These are phyloP conservation scores for Onygenales sp. DNA, from an alignment of 2,329 filamentous ascomycete genomes.

Conservation along the genomic window DNA sequence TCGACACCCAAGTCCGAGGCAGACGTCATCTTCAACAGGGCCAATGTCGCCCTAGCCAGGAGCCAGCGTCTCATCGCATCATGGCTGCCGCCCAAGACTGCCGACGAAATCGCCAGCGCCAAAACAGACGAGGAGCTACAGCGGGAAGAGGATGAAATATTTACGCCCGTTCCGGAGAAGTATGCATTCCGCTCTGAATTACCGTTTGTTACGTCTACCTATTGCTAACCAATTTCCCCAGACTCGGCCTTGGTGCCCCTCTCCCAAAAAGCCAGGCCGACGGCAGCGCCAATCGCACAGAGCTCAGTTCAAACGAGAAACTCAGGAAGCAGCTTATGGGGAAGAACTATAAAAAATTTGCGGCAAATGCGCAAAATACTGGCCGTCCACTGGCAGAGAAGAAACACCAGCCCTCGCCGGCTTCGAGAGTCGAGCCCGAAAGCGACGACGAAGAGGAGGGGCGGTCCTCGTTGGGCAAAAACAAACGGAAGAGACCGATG, in stretches of 20 bases:
- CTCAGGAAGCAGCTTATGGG: slow-evolving; percentile 38
- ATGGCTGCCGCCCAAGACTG: slow-evolving; percentile 43
- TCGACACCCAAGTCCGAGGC: slow-evolving; percentile 33
- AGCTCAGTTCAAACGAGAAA: slow-evolving; percentile 34
- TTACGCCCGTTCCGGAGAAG: slow-evolving; percentile 45
- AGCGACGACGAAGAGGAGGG: slow-evolving; percentile 35
- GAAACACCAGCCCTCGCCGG: neutral
- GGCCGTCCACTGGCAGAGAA: neutral
- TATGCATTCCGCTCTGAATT: slow-evolving; percentile 21
- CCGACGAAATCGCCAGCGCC: slow-evolving; percentile 26
- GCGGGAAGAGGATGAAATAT: slow-evolving; percentile 46
- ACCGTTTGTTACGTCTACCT: neutral
- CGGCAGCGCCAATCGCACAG: slow-evolving; percentile 29
- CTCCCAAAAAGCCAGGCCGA: slow-evolving; percentile 33
- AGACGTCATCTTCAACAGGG: slow-evolving; percentile 47
- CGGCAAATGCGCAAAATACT: neutral
- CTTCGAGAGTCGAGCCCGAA: neutral
- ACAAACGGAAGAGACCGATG: slow-evolving; percentile 16
- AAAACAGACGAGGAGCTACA: slow-evolving; percentile 38
- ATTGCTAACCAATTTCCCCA: slow-evolving; percentile 13
- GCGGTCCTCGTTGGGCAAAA: slow-evolving; percentile 29
- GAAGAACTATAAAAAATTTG: slow-evolving; percentile 29
- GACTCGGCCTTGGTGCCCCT: slow-evolving; percentile 40
- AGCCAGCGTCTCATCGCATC: slow-evolving; percentile 47
- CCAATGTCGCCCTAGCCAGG: slow-evolving; percentile 45